phyloP scores from a whole-genome alignment of 2,329 filamentous ascomycete species.

The Alternaria conjuncta region DNA sequence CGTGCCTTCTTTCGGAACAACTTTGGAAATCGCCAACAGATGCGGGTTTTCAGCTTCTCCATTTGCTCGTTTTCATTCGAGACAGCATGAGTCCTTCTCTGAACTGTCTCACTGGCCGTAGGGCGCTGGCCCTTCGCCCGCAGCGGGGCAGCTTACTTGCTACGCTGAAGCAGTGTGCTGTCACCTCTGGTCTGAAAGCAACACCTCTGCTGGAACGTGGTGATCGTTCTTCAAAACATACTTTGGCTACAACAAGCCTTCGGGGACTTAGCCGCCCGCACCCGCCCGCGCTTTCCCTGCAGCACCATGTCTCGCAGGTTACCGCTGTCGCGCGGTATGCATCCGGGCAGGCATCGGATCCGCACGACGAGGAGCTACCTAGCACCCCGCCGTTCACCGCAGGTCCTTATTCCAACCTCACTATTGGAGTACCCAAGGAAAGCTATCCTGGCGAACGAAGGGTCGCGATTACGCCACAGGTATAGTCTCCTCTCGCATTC shows the following conservation, averaged over 20 bases:
- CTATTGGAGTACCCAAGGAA: constrained; percentile 80
- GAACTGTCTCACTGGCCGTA: constrained; percentile 35
- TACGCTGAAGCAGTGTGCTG: constrained; percentile 27
- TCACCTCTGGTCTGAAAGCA: constrained; percentile 20
- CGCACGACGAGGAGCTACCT: constrained; percentile 46
- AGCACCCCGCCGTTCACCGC: constrained; percentile 45
- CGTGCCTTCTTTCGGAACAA: constrained; percentile 3
- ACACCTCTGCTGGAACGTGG: constrained; percentile 29
- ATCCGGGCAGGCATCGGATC: constrained; percentile 39
- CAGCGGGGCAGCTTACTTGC: constrained; percentile 26
- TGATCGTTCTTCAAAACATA: constrained; percentile 16
- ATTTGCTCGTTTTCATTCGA: constrained; percentile 27
- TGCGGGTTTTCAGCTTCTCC: constrained; percentile 37
- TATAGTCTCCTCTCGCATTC: background rate
- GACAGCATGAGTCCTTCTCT: constrained; percentile 41
- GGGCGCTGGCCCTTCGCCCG: constrained; percentile 32
- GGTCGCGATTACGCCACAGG: constrained; percentile 80
- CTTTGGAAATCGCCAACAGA: constrained; percentile 32
- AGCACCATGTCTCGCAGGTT: constrained; percentile 33
- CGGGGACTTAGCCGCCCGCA: constrained; percentile 35
- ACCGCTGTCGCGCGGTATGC: constrained; percentile 39
- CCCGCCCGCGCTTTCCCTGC: constrained; percentile 33
- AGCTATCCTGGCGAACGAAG: constrained; percentile 80
- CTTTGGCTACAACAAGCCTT: constrained; percentile 18
- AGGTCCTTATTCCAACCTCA: constrained; percentile 72